Evolutionary conservation across 2,329 filamentous ascomycete genomes (phyloP).

Genomic region (Calonectria honghensis): DNA sequence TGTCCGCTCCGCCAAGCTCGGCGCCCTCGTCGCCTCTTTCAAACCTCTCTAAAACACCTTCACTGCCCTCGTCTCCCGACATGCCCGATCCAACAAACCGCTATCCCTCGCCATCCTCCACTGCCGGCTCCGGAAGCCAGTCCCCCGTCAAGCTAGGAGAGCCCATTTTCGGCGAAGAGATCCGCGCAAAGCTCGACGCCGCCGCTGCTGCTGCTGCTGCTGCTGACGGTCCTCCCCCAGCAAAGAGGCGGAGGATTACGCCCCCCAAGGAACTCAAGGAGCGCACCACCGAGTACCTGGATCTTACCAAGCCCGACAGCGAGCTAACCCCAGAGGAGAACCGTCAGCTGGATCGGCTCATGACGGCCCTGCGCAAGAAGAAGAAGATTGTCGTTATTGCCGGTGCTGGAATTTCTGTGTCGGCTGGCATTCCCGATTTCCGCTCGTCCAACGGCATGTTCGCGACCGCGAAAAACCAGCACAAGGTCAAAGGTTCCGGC

Average conservation of each 20-base stretch:
- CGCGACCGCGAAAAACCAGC: constrained; percentile 86
- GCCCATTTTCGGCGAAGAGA: constrained; percentile 59
- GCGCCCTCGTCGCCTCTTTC: constrained; percentile 74
- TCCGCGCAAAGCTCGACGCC: constrained; percentile 51
- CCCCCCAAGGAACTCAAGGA: constrained; percentile 75
- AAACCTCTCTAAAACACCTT: constrained; percentile 71
- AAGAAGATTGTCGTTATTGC: constrained; percentile 98
- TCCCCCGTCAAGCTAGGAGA: constrained; percentile 70
- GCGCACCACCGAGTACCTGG: constrained; percentile 87
- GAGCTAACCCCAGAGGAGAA: constrained; percentile 67
- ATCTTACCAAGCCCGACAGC: constrained; percentile 75
- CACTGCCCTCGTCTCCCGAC: constrained; percentile 68
- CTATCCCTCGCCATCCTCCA: constrained; percentile 72
- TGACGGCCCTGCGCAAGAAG: constrained; percentile 87
- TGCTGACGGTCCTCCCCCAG: constrained; percentile 78
- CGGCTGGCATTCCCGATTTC: constrained; percentile 97
- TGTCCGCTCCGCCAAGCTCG: constrained; percentile 60
- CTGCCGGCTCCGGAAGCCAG: constrained; percentile 68
- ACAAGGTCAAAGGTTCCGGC: constrained; percentile 91
- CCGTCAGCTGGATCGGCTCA: constrained; percentile 80
- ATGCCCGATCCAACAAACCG: constrained; percentile 64
- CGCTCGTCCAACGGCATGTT: constrained; percentile 94
- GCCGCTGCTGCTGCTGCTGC: constrained; percentile 52
- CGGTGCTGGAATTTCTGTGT: constrained; percentile 96
- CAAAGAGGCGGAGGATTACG: constrained; percentile 84